Conservation (phyloP, 768 basidiomycete species). For the Tulasnella sp. region DNA sequence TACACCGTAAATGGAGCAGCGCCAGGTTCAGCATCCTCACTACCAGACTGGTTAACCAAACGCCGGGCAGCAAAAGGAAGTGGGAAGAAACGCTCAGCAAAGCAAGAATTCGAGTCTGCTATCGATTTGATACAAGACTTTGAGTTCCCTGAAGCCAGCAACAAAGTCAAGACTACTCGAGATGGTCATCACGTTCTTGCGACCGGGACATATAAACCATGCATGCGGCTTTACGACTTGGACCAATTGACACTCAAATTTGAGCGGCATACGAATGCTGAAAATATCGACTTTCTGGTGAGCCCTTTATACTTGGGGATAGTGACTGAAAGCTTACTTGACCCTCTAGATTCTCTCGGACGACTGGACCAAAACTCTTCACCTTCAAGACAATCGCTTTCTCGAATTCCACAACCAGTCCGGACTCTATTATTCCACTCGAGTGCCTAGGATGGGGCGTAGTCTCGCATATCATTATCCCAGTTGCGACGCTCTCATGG, state of each 20-base stretch:
- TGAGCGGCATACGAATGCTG: conserved; percentile 90
- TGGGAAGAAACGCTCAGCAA: conserved; percentile 51
- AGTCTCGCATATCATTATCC: conserved; percentile 89
- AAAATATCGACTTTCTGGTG: conserved; percentile 98
- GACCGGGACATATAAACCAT: conserved; percentile 96
- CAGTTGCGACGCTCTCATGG: conserved; percentile 84
- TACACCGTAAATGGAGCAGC: conserved; percentile 95
- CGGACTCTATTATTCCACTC: conserved; percentile 85
- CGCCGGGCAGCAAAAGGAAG: conserved; percentile 61
- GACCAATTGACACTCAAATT: conserved; percentile 91
- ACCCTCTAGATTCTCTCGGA: conserved; percentile 76
- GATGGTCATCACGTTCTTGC: conserved; percentile 92
- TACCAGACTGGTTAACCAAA: conserved; percentile 90
- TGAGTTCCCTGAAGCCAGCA: conserved; percentile 95
- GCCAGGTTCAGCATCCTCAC: conserved; percentile 78
- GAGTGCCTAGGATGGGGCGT: conserved; percentile 93
- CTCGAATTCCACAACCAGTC: conserved; percentile 92
- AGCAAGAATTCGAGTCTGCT: conserved; percentile 75
- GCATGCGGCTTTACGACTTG: conserved; percentile 93
- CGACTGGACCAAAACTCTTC: conserved; percentile 98
- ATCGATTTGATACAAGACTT: conserved; percentile 94
- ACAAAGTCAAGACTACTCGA: conserved; percentile 80
- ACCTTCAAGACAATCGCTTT: conserved; percentile 93
- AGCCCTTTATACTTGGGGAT: conserved; percentile 46
- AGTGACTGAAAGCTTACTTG: not conserved